Evolutionary conservation across 495 filamentous ascomycete genomes (phyloP).

Genomic region (Pseudotulostoma volvatum): DNA sequence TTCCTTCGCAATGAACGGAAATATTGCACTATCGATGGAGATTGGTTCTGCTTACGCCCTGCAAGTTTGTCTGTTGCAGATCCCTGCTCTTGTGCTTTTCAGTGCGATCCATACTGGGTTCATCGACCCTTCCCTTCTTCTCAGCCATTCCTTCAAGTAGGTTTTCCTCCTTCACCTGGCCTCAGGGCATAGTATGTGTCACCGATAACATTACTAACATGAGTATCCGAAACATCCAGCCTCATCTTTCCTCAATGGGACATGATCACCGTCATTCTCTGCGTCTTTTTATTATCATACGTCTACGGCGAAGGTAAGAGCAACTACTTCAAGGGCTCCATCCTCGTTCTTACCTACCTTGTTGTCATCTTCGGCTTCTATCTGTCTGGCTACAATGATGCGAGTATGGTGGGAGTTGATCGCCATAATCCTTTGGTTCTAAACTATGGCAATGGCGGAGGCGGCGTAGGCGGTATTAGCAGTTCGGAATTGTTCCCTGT

Average conservation of each 20-base stretch:
- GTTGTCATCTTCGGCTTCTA: constrained; percentile 89
- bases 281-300: constrained; percentile 91
- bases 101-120: constrained; percentile 45
- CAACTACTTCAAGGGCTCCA: constrained; percentile 63
- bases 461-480: not conserved
- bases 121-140: constrained; percentile 39
- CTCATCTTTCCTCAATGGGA: constrained; percentile 99
- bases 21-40: constrained; percentile 97
- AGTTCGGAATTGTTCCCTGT: no score
- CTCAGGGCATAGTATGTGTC: no score
- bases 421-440: constrained; percentile 55
- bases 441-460: constrained; percentile 10
- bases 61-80: constrained; percentile 93
- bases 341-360: constrained; percentile 82
- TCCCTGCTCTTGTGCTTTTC: constrained; percentile 85
- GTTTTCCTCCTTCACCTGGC: no score
- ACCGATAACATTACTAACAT: no score
- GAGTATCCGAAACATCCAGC: no score
- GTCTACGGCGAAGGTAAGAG: constrained; percentile 95
- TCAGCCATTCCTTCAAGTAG: constrained; percentile 66
- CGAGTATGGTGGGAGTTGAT: constrained; percentile 40
- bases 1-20: constrained; percentile 99
- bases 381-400: constrained; percentile 58
- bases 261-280: constrained; percentile 93
- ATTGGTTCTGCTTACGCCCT: constrained; percentile 95